Conservation (phyloP, 306 rosid genomes). For the Leucaena leucocephala region DNA sequence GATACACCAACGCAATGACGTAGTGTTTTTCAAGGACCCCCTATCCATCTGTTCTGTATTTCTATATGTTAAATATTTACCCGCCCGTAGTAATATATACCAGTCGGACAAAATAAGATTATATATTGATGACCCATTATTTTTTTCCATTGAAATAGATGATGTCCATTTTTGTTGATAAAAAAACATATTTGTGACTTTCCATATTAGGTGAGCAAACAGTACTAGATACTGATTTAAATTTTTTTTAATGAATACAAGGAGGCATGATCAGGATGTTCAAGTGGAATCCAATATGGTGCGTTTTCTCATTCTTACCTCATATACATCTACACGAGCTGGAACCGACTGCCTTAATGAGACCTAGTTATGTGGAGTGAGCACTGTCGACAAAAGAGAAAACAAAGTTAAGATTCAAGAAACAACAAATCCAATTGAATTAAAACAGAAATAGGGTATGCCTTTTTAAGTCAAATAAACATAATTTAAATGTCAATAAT, state of each 20-base stretch:
- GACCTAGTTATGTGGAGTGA: constrained; percentile 80
- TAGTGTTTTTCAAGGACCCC: constrained; percentile 1
- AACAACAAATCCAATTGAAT: constrained; percentile 23
- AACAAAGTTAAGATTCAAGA: constrained; percentile 36
- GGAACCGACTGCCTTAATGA: constrained; percentile 65
- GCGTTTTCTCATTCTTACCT: constrained; percentile 47
- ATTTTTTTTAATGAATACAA: not conserved
- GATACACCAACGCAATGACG: not conserved
- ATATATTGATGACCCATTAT: not conserved
- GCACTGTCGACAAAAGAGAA: constrained; percentile 68
- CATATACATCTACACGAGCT: constrained; percentile 59
- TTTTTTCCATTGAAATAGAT: not conserved
- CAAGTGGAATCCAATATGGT: not conserved
- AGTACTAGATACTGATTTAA: constrained; percentile 18
- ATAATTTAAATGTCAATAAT: constrained; percentile 21
- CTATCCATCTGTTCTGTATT: not conserved
- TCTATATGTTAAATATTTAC: not conserved
- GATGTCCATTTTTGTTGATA: not conserved
- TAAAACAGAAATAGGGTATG: constrained; percentile 17
- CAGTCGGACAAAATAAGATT: not conserved
- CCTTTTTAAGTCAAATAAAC: constrained; percentile 11
- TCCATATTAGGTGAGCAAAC: constrained; percentile 9
- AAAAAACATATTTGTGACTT: not conserved
- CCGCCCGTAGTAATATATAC: not conserved
- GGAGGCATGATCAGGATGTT: constrained; percentile 16